These are phyloP conservation scores for Ophiostoma sp. DNA, from an alignment of 2,329 filamentous ascomycete genomes.

Conservation along the genomic window DNA sequence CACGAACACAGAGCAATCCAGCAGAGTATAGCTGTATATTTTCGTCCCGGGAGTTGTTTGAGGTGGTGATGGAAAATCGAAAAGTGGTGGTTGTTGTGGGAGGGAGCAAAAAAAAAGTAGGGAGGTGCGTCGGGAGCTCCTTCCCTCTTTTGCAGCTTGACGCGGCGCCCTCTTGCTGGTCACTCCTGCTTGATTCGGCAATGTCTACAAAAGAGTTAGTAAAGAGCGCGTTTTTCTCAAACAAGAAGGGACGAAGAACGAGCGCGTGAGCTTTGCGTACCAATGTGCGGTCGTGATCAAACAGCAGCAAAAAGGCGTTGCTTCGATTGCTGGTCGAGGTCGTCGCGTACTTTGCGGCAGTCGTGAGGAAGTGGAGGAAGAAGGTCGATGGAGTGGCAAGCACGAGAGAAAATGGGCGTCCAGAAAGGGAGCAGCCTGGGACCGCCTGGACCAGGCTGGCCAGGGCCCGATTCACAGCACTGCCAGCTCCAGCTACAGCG, in stretches of 20 bases:
- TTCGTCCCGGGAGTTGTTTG: neutral
- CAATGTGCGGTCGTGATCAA: neutral
- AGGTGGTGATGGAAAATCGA: neutral
- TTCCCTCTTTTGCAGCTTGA: slow-evolving; percentile 15
- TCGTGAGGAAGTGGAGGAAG: slow-evolving; percentile 12
- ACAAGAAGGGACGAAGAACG: neutral
- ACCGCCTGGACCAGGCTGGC: neutral
- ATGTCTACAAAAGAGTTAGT: slow-evolving; percentile 8
- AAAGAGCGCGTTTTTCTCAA: slow-evolving; percentile 15
- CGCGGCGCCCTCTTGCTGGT: slow-evolving; percentile 8
- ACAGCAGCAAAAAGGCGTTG: slow-evolving; percentile 15
- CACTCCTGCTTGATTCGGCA: slow-evolving; percentile 12
- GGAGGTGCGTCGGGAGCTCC: slow-evolving; percentile 1
- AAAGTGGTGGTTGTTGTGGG: neutral
- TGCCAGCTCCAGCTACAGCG: neutral
- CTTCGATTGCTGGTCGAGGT: slow-evolving; percentile 20
- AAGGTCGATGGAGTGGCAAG: slow-evolving; percentile 2
- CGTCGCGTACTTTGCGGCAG: neutral
- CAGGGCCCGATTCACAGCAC: neutral
- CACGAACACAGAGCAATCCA: neutral
- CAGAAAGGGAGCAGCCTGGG: neutral
- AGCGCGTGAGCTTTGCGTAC: neutral
- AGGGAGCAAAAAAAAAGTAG: slow-evolving; percentile 7
- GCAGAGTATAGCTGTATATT: neutral
- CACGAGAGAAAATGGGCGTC: slow-evolving; percentile 6